These are phyloP conservation scores for Aspergillus homomorphus DNA, from an alignment of 495 filamentous ascomycete species.

Conservation along the genomic window DNA sequence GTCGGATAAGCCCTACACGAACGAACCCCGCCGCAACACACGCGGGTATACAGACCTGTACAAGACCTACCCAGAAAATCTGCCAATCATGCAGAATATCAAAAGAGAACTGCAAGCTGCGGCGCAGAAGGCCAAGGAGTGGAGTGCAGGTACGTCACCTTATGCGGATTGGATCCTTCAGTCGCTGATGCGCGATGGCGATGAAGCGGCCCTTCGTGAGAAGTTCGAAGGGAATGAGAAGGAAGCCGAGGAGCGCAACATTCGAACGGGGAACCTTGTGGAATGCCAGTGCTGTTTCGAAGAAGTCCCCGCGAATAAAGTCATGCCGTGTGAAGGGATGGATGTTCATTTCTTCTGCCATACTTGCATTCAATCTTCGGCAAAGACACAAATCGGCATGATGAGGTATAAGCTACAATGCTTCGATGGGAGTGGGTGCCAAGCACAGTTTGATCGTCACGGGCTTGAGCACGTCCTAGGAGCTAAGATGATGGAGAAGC, in stretches of 20 bases:
- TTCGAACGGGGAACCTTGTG: constrained; percentile 35
- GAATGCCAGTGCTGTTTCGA: constrained; percentile 73
- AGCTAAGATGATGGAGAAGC: constrained; percentile 48
- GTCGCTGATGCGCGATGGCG: neutral
- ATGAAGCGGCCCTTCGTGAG: constrained; percentile 13
- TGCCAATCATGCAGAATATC: constrained; percentile 9
- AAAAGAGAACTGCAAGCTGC: constrained; percentile 33
- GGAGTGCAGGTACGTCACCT: constrained; percentile 9
- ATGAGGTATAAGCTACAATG: constrained; percentile 58
- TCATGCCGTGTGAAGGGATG: constrained; percentile 62
- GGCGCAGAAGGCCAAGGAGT: constrained; percentile 16
- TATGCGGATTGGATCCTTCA: neutral
- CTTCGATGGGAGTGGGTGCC: constrained; percentile 51
- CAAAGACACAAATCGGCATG: constrained; percentile 64
- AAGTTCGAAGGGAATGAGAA: constrained; percentile 44
- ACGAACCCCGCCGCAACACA: neutral
- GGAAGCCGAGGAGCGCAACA: constrained; percentile 42
- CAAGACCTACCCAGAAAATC: neutral
- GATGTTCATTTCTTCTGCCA: constrained; percentile 66
- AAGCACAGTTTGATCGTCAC: constrained; percentile 43
- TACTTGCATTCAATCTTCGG: constrained; percentile 58
- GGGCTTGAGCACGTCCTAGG: constrained; percentile 58
- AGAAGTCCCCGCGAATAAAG: constrained; percentile 60
- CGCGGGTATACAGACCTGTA: neutral
- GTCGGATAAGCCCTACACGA: neutral